These are phyloP conservation scores for Malassezia caprae DNA, from an alignment of 1,284 basidiomycete genomes.

Conservation along the genomic window DNA sequence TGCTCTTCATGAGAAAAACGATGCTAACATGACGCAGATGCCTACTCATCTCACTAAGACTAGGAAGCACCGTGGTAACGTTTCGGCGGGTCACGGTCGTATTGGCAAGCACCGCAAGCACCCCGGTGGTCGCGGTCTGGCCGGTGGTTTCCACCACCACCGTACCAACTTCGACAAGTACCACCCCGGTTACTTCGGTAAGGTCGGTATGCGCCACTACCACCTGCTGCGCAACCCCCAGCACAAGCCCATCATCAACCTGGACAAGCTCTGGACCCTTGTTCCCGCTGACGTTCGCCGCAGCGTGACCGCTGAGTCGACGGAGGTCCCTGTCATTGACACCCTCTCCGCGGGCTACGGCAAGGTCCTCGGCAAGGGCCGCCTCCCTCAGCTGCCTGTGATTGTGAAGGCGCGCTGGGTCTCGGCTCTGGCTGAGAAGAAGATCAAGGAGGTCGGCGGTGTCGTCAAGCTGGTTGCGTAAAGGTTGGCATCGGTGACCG, in stretches of 20 bases:
- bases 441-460: constrained; percentile 49
- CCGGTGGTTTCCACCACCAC: constrained; percentile 99
- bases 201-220: constrained; percentile 88
- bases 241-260: constrained; percentile 89
- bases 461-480: constrained; percentile 41
- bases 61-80: constrained; percentile 77
- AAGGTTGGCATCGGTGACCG: background rate
- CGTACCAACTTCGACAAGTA: constrained; percentile 54
- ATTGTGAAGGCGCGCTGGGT: constrained; percentile 49
- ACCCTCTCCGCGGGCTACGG: constrained; percentile 47
- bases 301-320: constrained; percentile 29
- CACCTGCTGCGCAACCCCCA: constrained; percentile 81
- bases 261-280: constrained; percentile 48
- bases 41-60: constrained; percentile 89
- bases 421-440: constrained; percentile 47
- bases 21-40: constrained; percentile 53
- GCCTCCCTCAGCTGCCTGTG: constrained; percentile 42
- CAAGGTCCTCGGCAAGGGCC: constrained; percentile 48
- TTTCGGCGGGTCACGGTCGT: constrained; percentile 90
- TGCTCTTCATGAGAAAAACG: background rate
- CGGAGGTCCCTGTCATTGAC: constrained; percentile 48
- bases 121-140: constrained; percentile 99
- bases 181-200: constrained; percentile 83
- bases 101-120: constrained; percentile 99
- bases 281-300: constrained; percentile 45